Evolutionary conservation across 208 protist genomes (phyloP).

Genomic region (Leishmania major): DNA sequence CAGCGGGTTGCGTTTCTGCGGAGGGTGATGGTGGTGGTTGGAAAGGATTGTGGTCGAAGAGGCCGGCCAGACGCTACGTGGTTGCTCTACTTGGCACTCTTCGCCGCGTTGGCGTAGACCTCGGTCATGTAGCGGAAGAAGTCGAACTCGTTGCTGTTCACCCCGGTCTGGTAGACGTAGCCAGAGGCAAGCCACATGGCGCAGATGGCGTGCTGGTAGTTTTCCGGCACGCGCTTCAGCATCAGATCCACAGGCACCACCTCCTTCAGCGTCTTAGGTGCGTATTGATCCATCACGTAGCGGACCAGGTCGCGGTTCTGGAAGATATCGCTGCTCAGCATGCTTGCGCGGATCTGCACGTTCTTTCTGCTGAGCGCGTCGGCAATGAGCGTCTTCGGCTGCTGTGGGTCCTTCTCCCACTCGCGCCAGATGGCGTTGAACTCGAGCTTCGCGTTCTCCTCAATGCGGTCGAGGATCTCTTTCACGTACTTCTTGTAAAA

Average conservation of each 20-base stretch:
- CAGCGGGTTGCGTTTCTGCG: no score
- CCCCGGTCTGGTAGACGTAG: constrained; percentile 93
- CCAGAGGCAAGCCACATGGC: constrained; percentile 89
- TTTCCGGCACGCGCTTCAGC: constrained; percentile 88
- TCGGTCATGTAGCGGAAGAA: constrained; percentile 92
- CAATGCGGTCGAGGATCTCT: constrained; percentile 86
- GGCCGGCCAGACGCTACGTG: neutral
- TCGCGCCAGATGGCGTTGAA: constrained; percentile 93
- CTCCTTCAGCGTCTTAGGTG: constrained; percentile 78
- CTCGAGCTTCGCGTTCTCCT: constrained; percentile 88
- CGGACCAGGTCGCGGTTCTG: constrained; percentile 75
- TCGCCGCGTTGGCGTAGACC: constrained; percentile 37
- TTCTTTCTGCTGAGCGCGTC: constrained; percentile 92
- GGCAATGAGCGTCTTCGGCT: constrained; percentile 75
- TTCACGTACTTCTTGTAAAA: constrained; percentile 94
- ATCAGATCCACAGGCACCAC: constrained; percentile 85
- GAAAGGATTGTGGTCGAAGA: neutral
- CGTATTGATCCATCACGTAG: constrained; percentile 77
- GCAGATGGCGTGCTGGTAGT: constrained; percentile 95
- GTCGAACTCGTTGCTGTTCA: constrained; percentile 88
- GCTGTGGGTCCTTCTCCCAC: constrained; percentile 47
- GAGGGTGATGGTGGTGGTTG: neutral
- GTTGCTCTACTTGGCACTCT: constrained; percentile 16
- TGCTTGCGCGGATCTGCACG: constrained; percentile 81
- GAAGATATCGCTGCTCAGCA: constrained; percentile 85